Conservation (phyloP, 2,329 filamentous ascomycete genomes). For the Colletotrichum tabaci region DNA sequence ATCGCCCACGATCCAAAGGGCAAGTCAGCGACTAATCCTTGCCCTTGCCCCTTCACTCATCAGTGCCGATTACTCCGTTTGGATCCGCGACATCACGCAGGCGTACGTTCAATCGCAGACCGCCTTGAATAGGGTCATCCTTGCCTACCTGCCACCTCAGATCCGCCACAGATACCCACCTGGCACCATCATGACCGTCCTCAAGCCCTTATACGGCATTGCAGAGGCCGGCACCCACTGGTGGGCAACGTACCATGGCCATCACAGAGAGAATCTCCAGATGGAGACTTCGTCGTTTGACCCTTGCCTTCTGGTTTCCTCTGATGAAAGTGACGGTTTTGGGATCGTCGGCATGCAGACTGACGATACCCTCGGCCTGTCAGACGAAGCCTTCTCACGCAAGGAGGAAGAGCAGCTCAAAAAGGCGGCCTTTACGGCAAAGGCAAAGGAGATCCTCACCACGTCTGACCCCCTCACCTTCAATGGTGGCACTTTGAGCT, state of each 20-base stretch:
- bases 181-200: background rate
- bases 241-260: background rate
- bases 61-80: too few relatives aligned
- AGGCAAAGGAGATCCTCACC: background rate
- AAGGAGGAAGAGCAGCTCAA: accelerated
- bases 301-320: background rate
- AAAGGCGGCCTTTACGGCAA: accelerated
- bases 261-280: background rate
- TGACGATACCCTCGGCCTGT: background rate
- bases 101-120: too few relatives aligned
- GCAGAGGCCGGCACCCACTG: background rate
- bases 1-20: too few relatives aligned
- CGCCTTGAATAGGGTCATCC: too few relatives aligned
- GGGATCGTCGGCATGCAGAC: background rate
- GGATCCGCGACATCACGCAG: too few relatives aligned
- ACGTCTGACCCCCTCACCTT: accelerated
- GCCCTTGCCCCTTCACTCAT: too few relatives aligned
- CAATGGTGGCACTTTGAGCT: background rate
- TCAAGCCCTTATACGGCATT: background rate
- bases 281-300: background rate
- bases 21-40: too few relatives aligned
- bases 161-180: too few relatives aligned
- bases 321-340: accelerated
- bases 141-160: too few relatives aligned
- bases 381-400: background rate